phyloP scores from a whole-genome alignment of 2,329 filamentous ascomycete species.

The Tolypocladium sp. region DNA sequence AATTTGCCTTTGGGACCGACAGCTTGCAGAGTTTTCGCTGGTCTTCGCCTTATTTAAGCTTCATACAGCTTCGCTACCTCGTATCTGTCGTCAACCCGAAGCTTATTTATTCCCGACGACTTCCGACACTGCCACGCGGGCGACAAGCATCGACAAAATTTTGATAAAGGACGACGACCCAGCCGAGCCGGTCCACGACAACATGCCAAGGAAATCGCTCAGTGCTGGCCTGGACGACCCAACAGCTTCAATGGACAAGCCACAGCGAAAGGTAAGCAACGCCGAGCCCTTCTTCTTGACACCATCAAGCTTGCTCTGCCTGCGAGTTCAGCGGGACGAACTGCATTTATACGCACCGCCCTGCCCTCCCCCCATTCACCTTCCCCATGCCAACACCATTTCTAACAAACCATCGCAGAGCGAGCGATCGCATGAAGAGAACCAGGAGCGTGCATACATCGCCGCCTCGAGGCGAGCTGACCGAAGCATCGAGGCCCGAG shows the following conservation, averaged over 20 bases:
- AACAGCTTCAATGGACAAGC: neutral
- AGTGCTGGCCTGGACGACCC: neutral
- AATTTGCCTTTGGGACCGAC: neutral
- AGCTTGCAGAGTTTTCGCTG: neutral
- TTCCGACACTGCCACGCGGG: neutral
- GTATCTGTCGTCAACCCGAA: neutral
- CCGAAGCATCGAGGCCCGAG: conserved; percentile 74
- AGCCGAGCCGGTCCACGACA: neutral
- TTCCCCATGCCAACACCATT: too few relatives aligned
- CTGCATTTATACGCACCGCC: neutral
- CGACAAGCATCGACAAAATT: neutral
- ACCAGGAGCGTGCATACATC: conserved; percentile 83
- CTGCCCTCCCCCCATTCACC: too few relatives aligned
- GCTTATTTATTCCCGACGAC: neutral
- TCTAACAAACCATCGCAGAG: conserved; percentile 35
- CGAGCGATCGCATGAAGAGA: conserved; percentile 70
- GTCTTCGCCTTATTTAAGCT: neutral
- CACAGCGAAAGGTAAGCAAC: neutral
- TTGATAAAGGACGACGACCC: neutral
- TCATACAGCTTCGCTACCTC: neutral
- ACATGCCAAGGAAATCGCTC: neutral
- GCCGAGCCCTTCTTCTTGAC: too few relatives aligned
- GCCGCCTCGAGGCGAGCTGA: conserved; percentile 83
- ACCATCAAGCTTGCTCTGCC: neutral
- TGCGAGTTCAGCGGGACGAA: neutral